phyloP scores from a whole-genome alignment of 805 yeast species.

The Starmerella powellii region DNA sequence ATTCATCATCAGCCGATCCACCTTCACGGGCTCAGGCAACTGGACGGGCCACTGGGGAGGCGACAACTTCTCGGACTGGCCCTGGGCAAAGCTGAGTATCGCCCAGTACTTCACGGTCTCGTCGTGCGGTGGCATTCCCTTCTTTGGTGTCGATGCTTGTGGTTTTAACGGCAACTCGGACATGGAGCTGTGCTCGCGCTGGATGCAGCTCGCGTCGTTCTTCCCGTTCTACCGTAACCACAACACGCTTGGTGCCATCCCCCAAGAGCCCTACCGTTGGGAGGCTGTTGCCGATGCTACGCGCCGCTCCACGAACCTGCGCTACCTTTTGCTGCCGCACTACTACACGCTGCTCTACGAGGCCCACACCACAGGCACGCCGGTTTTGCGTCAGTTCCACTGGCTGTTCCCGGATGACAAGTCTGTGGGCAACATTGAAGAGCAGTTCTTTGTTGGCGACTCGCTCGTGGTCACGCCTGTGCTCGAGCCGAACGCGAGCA shows the following conservation, averaged over 20 bases:
- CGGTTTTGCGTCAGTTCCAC: neutral
- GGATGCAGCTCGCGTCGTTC: slow-evolving; percentile 5
- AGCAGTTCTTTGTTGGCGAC: slow-evolving; percentile 2
- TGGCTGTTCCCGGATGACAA: slow-evolving; percentile 3
- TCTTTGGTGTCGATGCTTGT: slow-evolving; percentile 3
- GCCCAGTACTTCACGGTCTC: neutral
- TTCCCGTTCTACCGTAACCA: slow-evolving; percentile 1
- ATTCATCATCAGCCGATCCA: neutral
- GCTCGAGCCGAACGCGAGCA: neutral
- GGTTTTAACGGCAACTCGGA: slow-evolving; percentile 1
- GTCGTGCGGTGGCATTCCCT: neutral
- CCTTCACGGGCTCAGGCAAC: neutral
- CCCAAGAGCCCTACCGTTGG: slow-evolving; percentile 1
- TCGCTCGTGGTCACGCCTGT: slow-evolving; percentile 1
- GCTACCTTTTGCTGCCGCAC: slow-evolving; percentile 1
- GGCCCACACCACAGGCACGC: slow-evolving; percentile 2
- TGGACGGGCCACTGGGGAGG: slow-evolving; percentile 5
- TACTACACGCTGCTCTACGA: slow-evolving; percentile 1
- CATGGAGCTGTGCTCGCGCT: slow-evolving; percentile 2
- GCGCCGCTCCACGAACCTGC: neutral
- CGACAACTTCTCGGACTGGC: slow-evolving; percentile 2
- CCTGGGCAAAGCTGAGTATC: neutral
- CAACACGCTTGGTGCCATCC: neutral
- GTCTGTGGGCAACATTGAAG: neutral
- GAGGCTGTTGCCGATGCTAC: slow-evolving; percentile 1